Evolutionary conservation across 495 filamentous ascomycete genomes (phyloP).

Genomic region (Aspergillus incahuasiensis): DNA sequence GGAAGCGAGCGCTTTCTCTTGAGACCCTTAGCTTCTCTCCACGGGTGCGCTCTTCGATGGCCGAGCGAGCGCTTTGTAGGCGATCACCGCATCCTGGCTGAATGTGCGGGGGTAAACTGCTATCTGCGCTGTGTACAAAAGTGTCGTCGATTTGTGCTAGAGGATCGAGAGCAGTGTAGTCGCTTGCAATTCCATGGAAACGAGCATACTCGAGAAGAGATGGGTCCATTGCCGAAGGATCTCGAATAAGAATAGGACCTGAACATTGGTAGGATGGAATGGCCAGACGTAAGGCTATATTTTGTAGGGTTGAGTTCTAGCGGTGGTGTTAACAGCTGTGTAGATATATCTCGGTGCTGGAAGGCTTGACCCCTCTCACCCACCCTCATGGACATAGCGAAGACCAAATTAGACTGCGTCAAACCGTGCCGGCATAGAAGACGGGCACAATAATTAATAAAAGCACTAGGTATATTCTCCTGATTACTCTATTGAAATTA

Average conservation of each 20-base stretch:
- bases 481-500: conserved; percentile 5
- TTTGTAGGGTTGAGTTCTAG: too few relatives aligned
- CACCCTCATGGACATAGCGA: too few relatives aligned
- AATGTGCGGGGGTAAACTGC: neutral
- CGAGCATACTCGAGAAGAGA: conserved; percentile 41
- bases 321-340: too few relatives aligned
- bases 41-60: conserved; percentile 9
- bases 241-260: neutral
- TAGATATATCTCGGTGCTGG: too few relatives aligned
- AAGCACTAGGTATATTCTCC: conserved; percentile 1
- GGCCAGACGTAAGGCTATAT: too few relatives aligned
- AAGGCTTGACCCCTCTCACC: too few relatives aligned
- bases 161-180: conserved; percentile 25
- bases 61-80: neutral
- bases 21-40: conserved; percentile 20
- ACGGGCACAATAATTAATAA: neutral
- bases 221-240: conserved; percentile 13
- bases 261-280: too few relatives aligned
- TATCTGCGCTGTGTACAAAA: neutral
- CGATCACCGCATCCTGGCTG: neutral
- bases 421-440: too few relatives aligned
- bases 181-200: conserved; percentile 31
- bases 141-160: conserved; percentile 13
- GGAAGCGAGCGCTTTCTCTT: conserved; percentile 20
- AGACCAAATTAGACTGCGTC: too few relatives aligned